Percentiles rank a stretch among this genome's conserved stretches.
These are phyloP conservation scores for Luffa acutangula DNA, from an alignment of 306 rosid genomes.

Conservation along the genomic window DNA sequence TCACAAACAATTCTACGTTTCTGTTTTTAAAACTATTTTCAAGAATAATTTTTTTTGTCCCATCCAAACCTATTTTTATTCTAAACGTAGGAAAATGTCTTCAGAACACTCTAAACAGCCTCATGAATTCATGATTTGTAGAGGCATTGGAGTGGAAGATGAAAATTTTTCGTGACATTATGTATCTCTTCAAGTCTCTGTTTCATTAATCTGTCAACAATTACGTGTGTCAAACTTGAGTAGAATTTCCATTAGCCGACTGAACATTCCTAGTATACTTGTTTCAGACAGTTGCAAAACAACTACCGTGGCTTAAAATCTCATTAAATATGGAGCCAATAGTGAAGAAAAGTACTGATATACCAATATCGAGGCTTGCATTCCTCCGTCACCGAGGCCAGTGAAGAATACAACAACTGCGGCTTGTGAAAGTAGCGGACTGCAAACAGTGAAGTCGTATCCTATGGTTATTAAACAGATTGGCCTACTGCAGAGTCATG, in stretches of 20 bases:
- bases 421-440: conserved; percentile 65
- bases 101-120: not conserved
- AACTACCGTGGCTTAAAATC: not conserved
- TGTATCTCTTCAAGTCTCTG: not conserved
- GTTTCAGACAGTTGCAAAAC: not conserved
- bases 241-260: not conserved
- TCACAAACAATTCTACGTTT: not conserved
- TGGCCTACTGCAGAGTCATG: not conserved
- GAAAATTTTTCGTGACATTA: not conserved
- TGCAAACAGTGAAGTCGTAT: conserved; percentile 21
- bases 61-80: not conserved
- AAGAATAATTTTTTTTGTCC: not conserved
- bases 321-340: not conserved
- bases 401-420: conserved; percentile 56
- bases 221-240: not conserved
- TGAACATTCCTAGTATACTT: not conserved
- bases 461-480: not conserved
- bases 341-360: not conserved
- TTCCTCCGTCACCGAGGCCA: conserved; percentile 70
- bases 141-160: not conserved
- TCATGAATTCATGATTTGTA: not conserved
- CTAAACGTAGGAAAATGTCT: not conserved
- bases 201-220: not conserved
- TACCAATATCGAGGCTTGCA: conserved; percentile 59
- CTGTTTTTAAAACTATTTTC: not conserved